phyloP scores from a whole-genome alignment of 2,329 filamentous ascomycete species.

The Cladobotryum protrusum region DNA sequence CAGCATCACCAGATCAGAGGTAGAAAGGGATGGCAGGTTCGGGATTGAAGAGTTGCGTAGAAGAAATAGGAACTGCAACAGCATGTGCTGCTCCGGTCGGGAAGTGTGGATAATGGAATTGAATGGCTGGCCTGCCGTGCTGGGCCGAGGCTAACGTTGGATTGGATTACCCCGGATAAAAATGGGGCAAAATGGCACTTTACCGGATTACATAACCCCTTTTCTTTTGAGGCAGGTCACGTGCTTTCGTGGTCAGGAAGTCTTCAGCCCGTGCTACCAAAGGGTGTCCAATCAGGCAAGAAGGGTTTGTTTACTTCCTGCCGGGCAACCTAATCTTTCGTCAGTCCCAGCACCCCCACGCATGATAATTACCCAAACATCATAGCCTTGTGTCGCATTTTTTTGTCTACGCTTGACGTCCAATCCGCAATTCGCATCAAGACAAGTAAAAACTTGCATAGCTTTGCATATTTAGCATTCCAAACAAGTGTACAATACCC shows the following conservation, averaged over 20 bases:
- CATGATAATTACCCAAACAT: slow-evolving; percentile 2
- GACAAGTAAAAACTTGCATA: no score
- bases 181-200: background rate
- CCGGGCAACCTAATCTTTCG: no score
- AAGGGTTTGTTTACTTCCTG: slow-evolving; percentile 37
- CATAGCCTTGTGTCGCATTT: slow-evolving; percentile 8
- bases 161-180: background rate
- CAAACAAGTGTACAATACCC: background rate
- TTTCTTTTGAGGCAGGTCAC: slow-evolving; percentile 15
- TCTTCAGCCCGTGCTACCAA: background rate
- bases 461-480: no score
- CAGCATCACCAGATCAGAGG: slow-evolving; percentile 17
- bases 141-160: slow-evolving; percentile 25
- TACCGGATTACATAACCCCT: background rate
- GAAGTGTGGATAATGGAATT: slow-evolving; percentile 12
- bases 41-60: slow-evolving; percentile 8
- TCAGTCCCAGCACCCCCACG: slow-evolving; percentile 8
- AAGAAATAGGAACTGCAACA: slow-evolving; percentile 15
- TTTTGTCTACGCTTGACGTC: background rate
- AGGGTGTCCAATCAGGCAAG: slow-evolving; percentile 21
- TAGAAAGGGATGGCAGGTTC: background rate
- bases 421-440: no score
- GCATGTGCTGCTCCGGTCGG: slow-evolving; percentile 26
- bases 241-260: slow-evolving; percentile 11
- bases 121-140: slow-evolving; percentile 9